These are phyloP conservation scores for Cryptococcus sp. DNA, from an alignment of 1,284 basidiomycete genomes.

Conservation along the genomic window DNA sequence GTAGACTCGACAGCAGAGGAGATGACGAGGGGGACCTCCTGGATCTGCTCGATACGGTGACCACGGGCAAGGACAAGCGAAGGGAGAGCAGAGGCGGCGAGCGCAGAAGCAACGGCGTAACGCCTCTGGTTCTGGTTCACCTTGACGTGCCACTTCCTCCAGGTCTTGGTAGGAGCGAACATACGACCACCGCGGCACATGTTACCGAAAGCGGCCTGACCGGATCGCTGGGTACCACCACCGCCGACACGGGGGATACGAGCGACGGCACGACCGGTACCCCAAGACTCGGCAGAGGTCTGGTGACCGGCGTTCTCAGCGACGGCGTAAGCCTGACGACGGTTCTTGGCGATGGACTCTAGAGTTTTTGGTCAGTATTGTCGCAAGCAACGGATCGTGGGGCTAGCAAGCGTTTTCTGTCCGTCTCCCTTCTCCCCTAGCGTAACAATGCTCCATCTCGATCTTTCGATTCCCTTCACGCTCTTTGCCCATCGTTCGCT, in stretches of 20 bases:
- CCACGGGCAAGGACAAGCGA: slow-evolving; percentile 98
- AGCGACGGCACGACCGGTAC: slow-evolving; percentile 99
- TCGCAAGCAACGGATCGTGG: neutral
- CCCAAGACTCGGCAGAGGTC: slow-evolving; percentile 95
- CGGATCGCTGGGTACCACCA: slow-evolving; percentile 97
- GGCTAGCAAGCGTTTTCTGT: no score
- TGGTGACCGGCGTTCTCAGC: slow-evolving; percentile 98
- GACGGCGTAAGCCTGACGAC: slow-evolving; percentile 95
- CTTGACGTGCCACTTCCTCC: slow-evolving; percentile 99
- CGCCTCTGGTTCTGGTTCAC: slow-evolving; percentile 98
- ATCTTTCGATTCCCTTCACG: neutral
- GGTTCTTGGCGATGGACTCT: slow-evolving; percentile 99
- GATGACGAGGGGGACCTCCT: slow-evolving; percentile 95
- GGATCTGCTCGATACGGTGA: slow-evolving; percentile 96
- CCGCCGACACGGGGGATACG: slow-evolving; percentile 99
- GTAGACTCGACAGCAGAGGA: slow-evolving; percentile 76
- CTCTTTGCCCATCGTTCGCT: neutral
- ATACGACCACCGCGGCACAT: slow-evolving; percentile 99
- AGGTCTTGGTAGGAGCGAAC: slow-evolving; percentile 99
- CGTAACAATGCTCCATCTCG: no score
- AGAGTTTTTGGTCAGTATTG: slow-evolving; percentile 15
- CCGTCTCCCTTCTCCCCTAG: no score
- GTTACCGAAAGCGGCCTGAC: slow-evolving; percentile 99
- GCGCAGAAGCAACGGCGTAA: slow-evolving; percentile 95
- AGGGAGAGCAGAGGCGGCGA: slow-evolving; percentile 96